phyloP scores from a whole-genome alignment of 331 rosid species.

The Acacia pycnantha region DNA sequence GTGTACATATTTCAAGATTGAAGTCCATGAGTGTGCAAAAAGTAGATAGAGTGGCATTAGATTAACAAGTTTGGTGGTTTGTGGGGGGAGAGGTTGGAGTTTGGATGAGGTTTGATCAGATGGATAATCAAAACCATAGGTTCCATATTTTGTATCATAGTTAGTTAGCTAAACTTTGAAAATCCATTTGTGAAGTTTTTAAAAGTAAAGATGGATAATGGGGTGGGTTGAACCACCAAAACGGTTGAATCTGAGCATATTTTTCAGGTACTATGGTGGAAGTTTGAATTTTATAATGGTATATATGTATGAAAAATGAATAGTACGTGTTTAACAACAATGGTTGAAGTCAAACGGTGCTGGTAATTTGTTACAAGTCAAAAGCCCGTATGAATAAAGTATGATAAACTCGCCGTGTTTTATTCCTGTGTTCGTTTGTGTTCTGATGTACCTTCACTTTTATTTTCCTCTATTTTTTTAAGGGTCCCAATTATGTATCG shows the following conservation, averaged over 20 bases:
- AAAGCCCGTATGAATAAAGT: neutral
- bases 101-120: constrained; percentile 34
- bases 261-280: neutral
- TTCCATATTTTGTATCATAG: constrained; percentile 49
- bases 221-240: constrained; percentile 82
- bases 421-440: neutral
- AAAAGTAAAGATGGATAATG: constrained; percentile 15
- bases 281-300: constrained; percentile 4
- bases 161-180: constrained; percentile 29
- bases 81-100: constrained; percentile 27
- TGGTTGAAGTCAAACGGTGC: constrained; percentile 20
- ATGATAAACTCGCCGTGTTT: neutral
- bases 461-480: neutral
- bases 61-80: constrained; percentile 39
- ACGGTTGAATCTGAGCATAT: constrained; percentile 51
- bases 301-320: neutral
- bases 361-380: constrained; percentile 25
- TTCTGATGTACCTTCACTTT: neutral
- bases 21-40: neutral
- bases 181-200: neutral
- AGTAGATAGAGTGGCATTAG: constrained; percentile 32
- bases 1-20: neutral
- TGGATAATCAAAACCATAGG: constrained; percentile 32
- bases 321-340: neutral
- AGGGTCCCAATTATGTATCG: neutral